Evolutionary conservation across 179 eudicot species (phyloP), one percentile per base, ranked within the genome.

Genomic region (Patellifolia procumbens): DNA sequence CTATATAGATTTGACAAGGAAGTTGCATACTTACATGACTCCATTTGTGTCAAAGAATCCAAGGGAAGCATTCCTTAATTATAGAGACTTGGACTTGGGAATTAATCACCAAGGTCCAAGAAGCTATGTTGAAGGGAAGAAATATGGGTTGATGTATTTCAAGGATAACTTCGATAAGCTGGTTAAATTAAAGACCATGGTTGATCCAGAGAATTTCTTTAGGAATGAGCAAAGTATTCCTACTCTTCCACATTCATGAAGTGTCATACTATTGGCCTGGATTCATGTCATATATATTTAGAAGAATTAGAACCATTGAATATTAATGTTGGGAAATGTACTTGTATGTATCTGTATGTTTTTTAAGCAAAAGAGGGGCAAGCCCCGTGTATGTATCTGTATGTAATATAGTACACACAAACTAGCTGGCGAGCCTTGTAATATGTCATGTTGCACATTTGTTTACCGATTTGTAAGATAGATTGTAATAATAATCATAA

Each of bases 221-320:
- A 79, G 83, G 70, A 75, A 83, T 72, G 85, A 83, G 76, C 85
- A 83, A 64, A 82, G 85, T 29, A 79, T 82, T 37, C 85, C 85
- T 1, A 79, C 66, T 29, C 77, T 61, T 61, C 81, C 80, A 24
- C 63, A 6, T 37, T 59, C 46, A 77, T 17, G 31, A 4, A 55
- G 1, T 2, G 31, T 55, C 8, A 7, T n/a, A 55, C 13, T 53
- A n/a, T 53, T 55, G 22, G 22, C n/a, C n/a, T 39, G 8, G 9
- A 39, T 39, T 39, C 8, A 3, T 2, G 43, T 39, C 7, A 0
- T 39, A 39, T 39, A 9, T n/a, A 39, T 39, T 39, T 1, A 9
- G 43, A 39, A 39, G 43, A 1, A 39, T 39, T 39, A 39, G 43
- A 39, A 39, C 8, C 43, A 39, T 5, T 39, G n/a, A n/a, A n/a